phyloP scores from a whole-genome alignment of 2,329 filamentous ascomycete species.

The Microsporum audouinii region DNA sequence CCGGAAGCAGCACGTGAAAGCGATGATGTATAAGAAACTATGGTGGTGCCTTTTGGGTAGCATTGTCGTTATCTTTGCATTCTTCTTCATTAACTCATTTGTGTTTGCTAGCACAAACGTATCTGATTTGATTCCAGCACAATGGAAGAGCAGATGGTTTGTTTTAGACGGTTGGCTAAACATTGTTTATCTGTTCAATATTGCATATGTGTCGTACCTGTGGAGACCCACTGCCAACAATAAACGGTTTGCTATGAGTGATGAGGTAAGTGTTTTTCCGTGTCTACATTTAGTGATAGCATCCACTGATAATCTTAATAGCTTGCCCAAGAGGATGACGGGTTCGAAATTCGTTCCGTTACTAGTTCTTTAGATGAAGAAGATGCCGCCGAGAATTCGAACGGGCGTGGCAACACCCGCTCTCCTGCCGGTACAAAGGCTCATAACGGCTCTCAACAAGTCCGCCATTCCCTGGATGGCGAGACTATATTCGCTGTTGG shows the following conservation, averaged over 20 bases:
- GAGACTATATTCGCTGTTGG: slow-evolving; percentile 95
- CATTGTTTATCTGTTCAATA: slow-evolving; percentile 86
- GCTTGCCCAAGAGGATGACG: slow-evolving; percentile 95
- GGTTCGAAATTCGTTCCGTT: slow-evolving; percentile 91
- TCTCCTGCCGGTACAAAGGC: slow-evolving; percentile 36
- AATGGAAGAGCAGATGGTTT: slow-evolving; percentile 98
- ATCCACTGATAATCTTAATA: slow-evolving; percentile 20
- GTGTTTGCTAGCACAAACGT: slow-evolving; percentile 77
- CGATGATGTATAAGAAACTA: slow-evolving; percentile 91
- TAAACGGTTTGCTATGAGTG: slow-evolving; percentile 94
- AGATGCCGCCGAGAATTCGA: slow-evolving; percentile 31
- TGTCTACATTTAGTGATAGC: background rate
- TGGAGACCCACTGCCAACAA: slow-evolving; percentile 97
- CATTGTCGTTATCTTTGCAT: slow-evolving; percentile 90
- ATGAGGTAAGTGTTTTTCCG: slow-evolving; percentile 51
- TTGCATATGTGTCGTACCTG: slow-evolving; percentile 84
- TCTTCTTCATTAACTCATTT: slow-evolving; percentile 98
- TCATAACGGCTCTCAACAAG: slow-evolving; percentile 26
- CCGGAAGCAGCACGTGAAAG: slow-evolving; percentile 86
- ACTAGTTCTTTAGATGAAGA: slow-evolving; percentile 61
- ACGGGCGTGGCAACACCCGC: slow-evolving; percentile 19
- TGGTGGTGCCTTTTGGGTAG: slow-evolving; percentile 95
- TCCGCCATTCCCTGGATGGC: slow-evolving; percentile 59
- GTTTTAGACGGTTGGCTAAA: slow-evolving; percentile 96
- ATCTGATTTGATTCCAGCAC: slow-evolving; percentile 83